A percentile compares a stretch with the other conserved stretches of the same genome.
Evolutionary conservation across 352 stramenopile genomes (phyloP).

Genomic region (Phytophthora uliginosa): DNA sequence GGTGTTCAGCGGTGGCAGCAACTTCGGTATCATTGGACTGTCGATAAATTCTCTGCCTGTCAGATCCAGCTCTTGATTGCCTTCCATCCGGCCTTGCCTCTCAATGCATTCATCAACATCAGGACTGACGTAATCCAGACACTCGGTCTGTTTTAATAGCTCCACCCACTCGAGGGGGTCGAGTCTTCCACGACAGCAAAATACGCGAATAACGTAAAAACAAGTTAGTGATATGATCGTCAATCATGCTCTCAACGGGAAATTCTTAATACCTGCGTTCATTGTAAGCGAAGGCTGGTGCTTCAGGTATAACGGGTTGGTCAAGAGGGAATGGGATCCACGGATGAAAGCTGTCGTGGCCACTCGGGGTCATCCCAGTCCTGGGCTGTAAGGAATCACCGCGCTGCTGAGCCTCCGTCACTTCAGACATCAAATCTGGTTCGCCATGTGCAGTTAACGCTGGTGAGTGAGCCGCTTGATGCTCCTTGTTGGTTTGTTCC

Average conservation of each 20-base stretch:
- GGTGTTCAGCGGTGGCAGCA: slow-evolving; percentile 33
- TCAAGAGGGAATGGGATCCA: slow-evolving; percentile 32
- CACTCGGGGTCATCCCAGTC: slow-evolving; percentile 40
- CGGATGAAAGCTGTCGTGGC: slow-evolving; percentile 14
- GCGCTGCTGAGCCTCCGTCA: slow-evolving; percentile 17
- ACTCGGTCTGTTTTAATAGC: slow-evolving; percentile 52
- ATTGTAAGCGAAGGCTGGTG: slow-evolving; percentile 7
- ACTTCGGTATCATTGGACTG: slow-evolving; percentile 53
- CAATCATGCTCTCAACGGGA: background rate
- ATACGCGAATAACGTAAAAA: background rate
- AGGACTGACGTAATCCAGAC: slow-evolving; percentile 75
- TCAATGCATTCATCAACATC: slow-evolving; percentile 63
- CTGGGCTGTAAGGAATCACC: slow-evolving; percentile 19
- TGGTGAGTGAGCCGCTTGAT: background rate
- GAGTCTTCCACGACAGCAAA: slow-evolving; percentile 24
- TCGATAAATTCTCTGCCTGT: slow-evolving; percentile 71
- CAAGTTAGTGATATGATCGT: background rate
- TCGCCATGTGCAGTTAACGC: slow-evolving; percentile 13
- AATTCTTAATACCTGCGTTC: slow-evolving; percentile 29
- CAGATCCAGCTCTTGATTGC: slow-evolving; percentile 73
- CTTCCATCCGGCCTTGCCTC: slow-evolving; percentile 44
- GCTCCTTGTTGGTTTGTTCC: slow-evolving; percentile 15
- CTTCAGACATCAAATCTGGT: slow-evolving; percentile 10
- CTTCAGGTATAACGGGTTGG: slow-evolving; percentile 28
- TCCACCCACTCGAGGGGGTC: slow-evolving; percentile 63